A percentile compares a stretch with the other conserved stretches of the same genome.
These are phyloP conservation scores for Schwanniomyces sp. DNA, from an alignment of 805 yeast genomes.

Conservation along the genomic window DNA sequence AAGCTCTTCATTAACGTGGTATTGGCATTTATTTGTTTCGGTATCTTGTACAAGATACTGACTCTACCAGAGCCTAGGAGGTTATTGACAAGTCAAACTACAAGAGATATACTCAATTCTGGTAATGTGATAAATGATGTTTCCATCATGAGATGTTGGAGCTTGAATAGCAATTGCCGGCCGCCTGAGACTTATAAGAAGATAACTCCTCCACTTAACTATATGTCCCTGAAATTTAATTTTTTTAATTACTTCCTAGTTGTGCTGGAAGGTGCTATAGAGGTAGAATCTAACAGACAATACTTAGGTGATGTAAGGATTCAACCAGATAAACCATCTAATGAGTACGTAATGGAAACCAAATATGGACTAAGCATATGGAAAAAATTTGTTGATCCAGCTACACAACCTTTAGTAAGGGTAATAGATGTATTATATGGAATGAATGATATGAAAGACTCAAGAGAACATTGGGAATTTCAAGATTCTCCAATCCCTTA, in stretches of 20 bases:
- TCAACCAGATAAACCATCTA: slow-evolving; percentile 4
- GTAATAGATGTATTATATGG: slow-evolving; percentile 29
- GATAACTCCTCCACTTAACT: slow-evolving; percentile 1
- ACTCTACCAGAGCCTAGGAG: neutral
- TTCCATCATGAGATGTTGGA: slow-evolving; percentile 3
- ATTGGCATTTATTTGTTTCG: neutral
- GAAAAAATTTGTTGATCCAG: slow-evolving; percentile 4
- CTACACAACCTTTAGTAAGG: slow-evolving; percentile 13
- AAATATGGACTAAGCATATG: slow-evolving; percentile 5
- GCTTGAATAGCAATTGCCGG: slow-evolving; percentile 1
- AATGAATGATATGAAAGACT: slow-evolving; percentile 24
- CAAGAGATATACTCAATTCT: neutral
- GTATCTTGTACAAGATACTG: neutral
- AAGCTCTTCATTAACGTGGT: neutral
- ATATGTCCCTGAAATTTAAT: neutral
- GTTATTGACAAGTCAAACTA: neutral
- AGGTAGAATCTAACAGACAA: neutral
- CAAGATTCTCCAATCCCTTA: slow-evolving; percentile 14
- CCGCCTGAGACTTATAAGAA: slow-evolving; percentile 3
- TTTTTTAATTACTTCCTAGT: slow-evolving; percentile 1
- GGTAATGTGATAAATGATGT: slow-evolving; percentile 2
- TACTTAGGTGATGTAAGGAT: slow-evolving; percentile 4
- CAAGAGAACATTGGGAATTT: slow-evolving; percentile 22
- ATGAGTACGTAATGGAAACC: neutral
- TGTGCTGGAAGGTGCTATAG: slow-evolving; percentile 1